Evolutionary conservation across 208 protist genomes (phyloP).

Genomic region (Novymonas esmeraldas): DNA sequence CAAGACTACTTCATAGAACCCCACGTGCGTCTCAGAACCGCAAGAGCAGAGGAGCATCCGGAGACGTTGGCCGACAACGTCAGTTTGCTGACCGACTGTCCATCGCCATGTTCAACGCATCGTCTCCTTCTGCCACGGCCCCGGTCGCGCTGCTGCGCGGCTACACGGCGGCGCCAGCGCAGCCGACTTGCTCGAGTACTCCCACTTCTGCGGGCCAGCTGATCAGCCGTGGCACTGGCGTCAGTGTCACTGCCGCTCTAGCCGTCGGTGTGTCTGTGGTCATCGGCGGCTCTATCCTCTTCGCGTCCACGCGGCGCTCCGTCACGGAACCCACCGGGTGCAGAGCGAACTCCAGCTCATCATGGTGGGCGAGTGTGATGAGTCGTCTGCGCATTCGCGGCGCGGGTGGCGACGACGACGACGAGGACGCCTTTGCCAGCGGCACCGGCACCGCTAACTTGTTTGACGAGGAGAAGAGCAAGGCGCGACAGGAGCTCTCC

Average conservation of each 20-base stretch:
- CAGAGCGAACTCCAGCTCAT: neutral
- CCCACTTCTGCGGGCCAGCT: neutral
- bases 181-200: neutral
- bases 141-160: conserved; percentile 2
- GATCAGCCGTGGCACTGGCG: neutral
- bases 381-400: neutral
- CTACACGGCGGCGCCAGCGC: conserved; percentile 8
- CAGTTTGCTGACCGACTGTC: neutral
- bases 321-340: neutral
- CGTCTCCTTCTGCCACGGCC: neutral
- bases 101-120: conserved; percentile 20
- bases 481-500: conserved; percentile 15
- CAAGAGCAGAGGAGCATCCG: no score
- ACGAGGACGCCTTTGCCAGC: conserved; percentile 55
- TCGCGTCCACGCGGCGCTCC: neutral
- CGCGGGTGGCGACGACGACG: conserved; percentile 22
- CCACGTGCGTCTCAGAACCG: no score
- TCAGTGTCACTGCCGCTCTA: neutral
- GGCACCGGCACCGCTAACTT: conserved; percentile 40
- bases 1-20: no score
- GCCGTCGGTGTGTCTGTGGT: conserved; percentile 20
- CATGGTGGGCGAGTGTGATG: conserved; percentile 20
- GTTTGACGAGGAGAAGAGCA: conserved; percentile 27
- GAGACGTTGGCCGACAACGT: no score
- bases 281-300: conserved; percentile 20